Conservation (phyloP, 805 yeast species). For the Kazachstania viticola region DNA sequence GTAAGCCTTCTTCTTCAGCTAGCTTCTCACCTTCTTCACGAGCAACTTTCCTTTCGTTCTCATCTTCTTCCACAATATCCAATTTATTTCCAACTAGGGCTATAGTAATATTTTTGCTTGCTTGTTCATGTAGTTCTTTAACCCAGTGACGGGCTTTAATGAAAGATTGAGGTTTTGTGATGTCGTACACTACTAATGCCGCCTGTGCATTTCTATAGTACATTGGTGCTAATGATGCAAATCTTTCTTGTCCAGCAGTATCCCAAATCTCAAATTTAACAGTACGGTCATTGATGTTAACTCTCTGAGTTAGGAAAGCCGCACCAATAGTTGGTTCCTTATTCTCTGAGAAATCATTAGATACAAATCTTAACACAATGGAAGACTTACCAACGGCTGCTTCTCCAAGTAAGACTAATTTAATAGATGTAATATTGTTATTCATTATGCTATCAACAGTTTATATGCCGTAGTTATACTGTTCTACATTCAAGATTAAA, state of each 20-base stretch:
- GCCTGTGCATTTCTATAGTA: slow-evolving; percentile 96
- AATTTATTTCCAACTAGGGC: slow-evolving; percentile 91
- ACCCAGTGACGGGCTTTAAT: slow-evolving; percentile 98
- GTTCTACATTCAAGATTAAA: too few species aligned
- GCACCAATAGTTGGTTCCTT: slow-evolving; percentile 98
- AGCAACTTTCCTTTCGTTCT: slow-evolving; percentile 53
- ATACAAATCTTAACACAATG: slow-evolving; percentile 81
- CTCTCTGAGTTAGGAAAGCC: slow-evolving; percentile 89
- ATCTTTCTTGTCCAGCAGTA: slow-evolving; percentile 96
- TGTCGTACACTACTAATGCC: slow-evolving; percentile 89
- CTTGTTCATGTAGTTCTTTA: slow-evolving; percentile 89
- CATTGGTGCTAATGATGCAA: slow-evolving; percentile 94
- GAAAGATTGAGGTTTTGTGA: slow-evolving; percentile 89
- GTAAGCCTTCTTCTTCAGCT: slow-evolving; percentile 82
- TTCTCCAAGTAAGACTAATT: slow-evolving; percentile 86
- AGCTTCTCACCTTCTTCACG: slow-evolving; percentile 75
- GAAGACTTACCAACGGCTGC: slow-evolving; percentile 98
- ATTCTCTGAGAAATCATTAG: slow-evolving; percentile 92
- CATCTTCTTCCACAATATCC: slow-evolving; percentile 52
- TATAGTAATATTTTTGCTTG: slow-evolving; percentile 80
- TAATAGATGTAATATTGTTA: slow-evolving; percentile 38
- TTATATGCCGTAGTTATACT: too few species aligned
- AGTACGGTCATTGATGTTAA: slow-evolving; percentile 73
- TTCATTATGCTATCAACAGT: slow-evolving; percentile 21
- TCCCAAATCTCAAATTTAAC: slow-evolving; percentile 94